A percentile compares a stretch with the other conserved stretches of the same genome.
phyloP scores from a whole-genome alignment of 441 rosid genomes.

The Erodium moschatum region DNA sequence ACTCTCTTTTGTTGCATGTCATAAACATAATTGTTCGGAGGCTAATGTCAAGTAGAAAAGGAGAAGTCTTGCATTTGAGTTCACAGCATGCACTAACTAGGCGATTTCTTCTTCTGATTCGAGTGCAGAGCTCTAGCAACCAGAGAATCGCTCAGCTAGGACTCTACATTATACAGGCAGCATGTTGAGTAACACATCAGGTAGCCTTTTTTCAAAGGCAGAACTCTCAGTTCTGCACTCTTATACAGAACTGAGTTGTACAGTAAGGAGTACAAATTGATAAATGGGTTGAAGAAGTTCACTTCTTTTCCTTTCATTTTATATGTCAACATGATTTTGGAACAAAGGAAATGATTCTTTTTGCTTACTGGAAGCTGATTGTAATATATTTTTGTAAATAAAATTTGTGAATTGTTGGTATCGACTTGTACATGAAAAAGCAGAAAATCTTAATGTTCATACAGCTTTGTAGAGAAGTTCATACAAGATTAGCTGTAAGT shows the following conservation, averaged over 20 bases:
- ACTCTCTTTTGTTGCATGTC: neutral
- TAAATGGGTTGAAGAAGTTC: neutral
- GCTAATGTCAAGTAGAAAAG: neutral
- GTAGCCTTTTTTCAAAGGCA: neutral
- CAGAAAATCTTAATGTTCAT: neutral
- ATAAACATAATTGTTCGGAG: neutral
- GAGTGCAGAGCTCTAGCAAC: constrained; percentile 59
- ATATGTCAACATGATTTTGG: neutral
- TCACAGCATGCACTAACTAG: neutral
- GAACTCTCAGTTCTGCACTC: neutral
- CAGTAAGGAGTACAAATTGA: neutral
- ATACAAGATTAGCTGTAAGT: too few species aligned
- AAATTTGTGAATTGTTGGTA: neutral
- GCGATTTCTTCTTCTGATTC: constrained; percentile 8
- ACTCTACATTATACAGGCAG: constrained; percentile 1
- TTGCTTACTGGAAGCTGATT: neutral
- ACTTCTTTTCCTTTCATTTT: neutral
- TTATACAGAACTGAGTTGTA: neutral
- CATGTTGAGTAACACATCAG: neutral
- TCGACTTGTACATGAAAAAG: neutral
- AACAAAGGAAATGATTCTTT: neutral
- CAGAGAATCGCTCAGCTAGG: constrained; percentile 39
- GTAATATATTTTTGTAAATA: neutral
- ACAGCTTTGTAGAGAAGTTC: too few species aligned
- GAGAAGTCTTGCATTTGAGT: neutral